These are phyloP conservation scores for Leishmania braziliensis DNA, from an alignment of 208 protist species.

Conservation along the genomic window DNA sequence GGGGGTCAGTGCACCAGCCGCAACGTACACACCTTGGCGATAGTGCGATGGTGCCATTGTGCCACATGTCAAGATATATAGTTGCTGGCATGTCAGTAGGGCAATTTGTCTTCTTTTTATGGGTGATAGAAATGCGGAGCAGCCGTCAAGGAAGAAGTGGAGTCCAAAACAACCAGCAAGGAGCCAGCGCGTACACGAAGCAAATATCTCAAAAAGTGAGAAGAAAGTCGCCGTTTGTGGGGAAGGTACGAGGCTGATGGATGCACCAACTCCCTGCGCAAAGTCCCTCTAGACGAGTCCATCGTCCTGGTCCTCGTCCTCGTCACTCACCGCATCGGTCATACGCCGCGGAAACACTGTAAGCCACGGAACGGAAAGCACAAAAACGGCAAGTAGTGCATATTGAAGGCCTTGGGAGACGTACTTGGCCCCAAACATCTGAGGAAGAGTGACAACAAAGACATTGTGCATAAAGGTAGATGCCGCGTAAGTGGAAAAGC, in stretches of 20 bases:
- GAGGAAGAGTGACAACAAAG: slow-evolving; percentile 53
- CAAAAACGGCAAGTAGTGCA: slow-evolving; percentile 42
- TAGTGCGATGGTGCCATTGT: no score
- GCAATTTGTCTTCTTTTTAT: neutral
- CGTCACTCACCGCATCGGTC: slow-evolving; percentile 11
- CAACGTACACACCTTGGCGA: neutral
- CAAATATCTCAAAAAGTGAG: neutral
- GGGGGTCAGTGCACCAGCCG: neutral
- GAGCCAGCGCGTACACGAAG: neutral
- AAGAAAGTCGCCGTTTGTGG: neutral
- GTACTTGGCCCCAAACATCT: slow-evolving; percentile 51
- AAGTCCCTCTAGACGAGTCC: neutral
- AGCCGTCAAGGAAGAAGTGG: slow-evolving; percentile 1
- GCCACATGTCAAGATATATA: neutral
- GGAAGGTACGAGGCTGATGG: neutral
- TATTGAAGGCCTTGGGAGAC: slow-evolving; percentile 62
- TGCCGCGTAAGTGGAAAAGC: slow-evolving; percentile 79
- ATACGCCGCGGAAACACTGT: slow-evolving; percentile 18
- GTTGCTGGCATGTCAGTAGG: neutral
- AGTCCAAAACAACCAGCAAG: neutral
- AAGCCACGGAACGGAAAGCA: slow-evolving; percentile 25
- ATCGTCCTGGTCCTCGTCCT: slow-evolving; percentile 28
- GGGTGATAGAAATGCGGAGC: neutral
- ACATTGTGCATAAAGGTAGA: slow-evolving; percentile 53
- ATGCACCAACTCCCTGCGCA: neutral